Evolutionary conservation across 495 filamentous ascomycete species (phyloP).

Genomic region (Penicillium herquei): DNA sequence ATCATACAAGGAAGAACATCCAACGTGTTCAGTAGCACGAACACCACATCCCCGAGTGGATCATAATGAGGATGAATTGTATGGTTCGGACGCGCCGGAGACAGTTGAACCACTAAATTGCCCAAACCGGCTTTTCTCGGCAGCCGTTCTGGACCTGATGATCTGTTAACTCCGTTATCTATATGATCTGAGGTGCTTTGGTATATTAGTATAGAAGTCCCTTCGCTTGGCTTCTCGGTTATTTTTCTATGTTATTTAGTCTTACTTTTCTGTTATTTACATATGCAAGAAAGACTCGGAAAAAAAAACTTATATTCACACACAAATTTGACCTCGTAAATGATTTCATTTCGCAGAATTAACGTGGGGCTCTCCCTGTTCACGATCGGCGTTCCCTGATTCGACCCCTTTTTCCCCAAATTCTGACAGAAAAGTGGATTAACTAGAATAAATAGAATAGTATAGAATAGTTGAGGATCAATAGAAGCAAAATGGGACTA

Average conservation of each 20-base stretch:
- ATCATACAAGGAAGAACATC: neutral
- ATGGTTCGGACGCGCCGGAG: slow-evolving; percentile 29
- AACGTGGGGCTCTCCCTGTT: slow-evolving; percentile 16
- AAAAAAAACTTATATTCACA: neutral
- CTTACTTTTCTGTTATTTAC: neutral
- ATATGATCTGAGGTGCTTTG: too few relatives aligned
- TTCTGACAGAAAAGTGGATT: slow-evolving; percentile 3
- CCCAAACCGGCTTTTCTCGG: slow-evolving; percentile 18
- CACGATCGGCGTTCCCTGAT: slow-evolving; percentile 21
- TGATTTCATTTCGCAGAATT: slow-evolving; percentile 16
- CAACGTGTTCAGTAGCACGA: neutral
- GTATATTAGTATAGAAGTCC: neutral
- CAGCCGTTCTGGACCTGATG: slow-evolving; percentile 6
- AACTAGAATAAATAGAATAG: neutral
- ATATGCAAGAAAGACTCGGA: too few relatives aligned
- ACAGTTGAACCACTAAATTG: slow-evolving; percentile 17
- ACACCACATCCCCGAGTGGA: neutral
- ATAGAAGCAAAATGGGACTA: neutral
- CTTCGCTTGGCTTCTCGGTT: neutral
- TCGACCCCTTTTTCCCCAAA: slow-evolving; percentile 8
- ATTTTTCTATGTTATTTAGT: neutral
- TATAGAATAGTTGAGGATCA: neutral
- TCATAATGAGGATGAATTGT: slow-evolving; percentile 16
- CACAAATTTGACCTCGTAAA: neutral
- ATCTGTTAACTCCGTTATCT: neutral